Evolutionary conservation across 2,329 filamentous ascomycete genomes (phyloP).

Genomic region (Metarhizium album): DNA sequence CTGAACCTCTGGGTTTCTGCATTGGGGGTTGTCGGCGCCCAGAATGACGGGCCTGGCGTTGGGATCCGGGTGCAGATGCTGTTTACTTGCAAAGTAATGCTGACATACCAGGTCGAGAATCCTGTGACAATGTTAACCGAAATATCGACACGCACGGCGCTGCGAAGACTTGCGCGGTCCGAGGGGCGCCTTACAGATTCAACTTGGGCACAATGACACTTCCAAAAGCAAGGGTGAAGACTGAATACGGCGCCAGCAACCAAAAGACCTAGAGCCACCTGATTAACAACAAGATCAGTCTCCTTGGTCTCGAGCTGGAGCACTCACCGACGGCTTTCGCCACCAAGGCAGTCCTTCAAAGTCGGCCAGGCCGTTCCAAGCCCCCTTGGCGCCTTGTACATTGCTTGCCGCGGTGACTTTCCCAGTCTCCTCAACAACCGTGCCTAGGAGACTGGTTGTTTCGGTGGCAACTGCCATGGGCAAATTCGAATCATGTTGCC

Average conservation of each 20-base stretch:
- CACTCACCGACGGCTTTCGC: conserved; percentile 46
- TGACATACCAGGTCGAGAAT: conserved; percentile 76
- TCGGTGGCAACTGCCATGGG: background rate
- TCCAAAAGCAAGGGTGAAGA: conserved; percentile 80
- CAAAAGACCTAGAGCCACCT: conserved; percentile 55
- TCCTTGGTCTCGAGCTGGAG: conserved; percentile 13
- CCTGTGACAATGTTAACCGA: conserved; percentile 19
- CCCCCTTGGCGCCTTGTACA: conserved; percentile 10
- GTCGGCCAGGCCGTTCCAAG: conserved; percentile 43
- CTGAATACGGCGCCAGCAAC: conserved; percentile 67
- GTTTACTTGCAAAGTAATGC: conserved; percentile 64
- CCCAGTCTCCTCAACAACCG: background rate
- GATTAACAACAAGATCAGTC: background rate
- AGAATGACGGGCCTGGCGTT: conserved; percentile 41
- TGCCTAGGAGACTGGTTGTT: conserved; percentile 5
- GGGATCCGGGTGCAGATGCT: conserved; percentile 42
- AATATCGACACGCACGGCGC: background rate
- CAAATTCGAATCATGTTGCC: background rate
- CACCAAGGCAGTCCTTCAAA: conserved; percentile 53
- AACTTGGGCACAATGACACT: conserved; percentile 77
- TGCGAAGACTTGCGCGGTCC: background rate
- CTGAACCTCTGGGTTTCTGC: conserved; percentile 69
- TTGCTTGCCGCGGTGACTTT: conserved; percentile 7
- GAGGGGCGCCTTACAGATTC: conserved; percentile 48
- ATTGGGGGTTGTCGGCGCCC: conserved; percentile 65